Evolutionary conservation across 1,284 basidiomycete genomes (phyloP), one percentile per base, ranked within the genome.

Genomic region (Schizophyllum commune): DNA sequence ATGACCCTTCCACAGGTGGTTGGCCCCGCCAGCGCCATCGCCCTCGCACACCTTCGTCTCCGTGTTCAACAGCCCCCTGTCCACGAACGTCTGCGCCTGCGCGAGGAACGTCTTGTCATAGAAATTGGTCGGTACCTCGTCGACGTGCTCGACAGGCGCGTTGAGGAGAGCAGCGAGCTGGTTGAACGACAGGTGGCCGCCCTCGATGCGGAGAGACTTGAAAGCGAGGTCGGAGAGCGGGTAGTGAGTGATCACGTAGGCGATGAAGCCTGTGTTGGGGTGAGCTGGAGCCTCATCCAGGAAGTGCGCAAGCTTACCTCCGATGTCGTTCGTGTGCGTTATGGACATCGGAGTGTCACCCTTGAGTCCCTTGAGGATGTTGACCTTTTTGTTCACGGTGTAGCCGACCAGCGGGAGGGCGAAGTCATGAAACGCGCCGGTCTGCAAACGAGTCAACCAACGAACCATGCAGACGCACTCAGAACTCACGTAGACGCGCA

Each of bases 211-310:
- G 56, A 75, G 60, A 21, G 58, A 58, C 7, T 59, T 62, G 63
- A 71, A 65, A 1, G 65, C 60, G 9, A 72, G 63, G n/a, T 66
- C 55, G 15, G 67, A 58, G 19, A 68, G 63, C 0, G 72, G 63
- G 15, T 67, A 60, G 9, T 65, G 63, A 13, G 72, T 73, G n/a
- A 74, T 60, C 22, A 71, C 60, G 59, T 74, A 66, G 3, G 67
- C 70, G 34, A 71, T 59, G 59, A 72, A 76, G 9, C 68, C 69
- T 65, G 61, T 60, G 19, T 59, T 47, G 57, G 39, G 39, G 27
- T 17, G 39, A 8, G 21, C 13, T 55, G 52, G 39, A 56, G 13
- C 55, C 27, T 47, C 39, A 47, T 11, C 8, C 2, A 47, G 39
- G 13, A 53, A 19, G 22, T 32, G 7, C 32, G 17, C 51, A 3